These are phyloP conservation scores for Colletotrichum costaricense DNA, from an alignment of 2,329 filamentous ascomycete species.

Conservation along the genomic window DNA sequence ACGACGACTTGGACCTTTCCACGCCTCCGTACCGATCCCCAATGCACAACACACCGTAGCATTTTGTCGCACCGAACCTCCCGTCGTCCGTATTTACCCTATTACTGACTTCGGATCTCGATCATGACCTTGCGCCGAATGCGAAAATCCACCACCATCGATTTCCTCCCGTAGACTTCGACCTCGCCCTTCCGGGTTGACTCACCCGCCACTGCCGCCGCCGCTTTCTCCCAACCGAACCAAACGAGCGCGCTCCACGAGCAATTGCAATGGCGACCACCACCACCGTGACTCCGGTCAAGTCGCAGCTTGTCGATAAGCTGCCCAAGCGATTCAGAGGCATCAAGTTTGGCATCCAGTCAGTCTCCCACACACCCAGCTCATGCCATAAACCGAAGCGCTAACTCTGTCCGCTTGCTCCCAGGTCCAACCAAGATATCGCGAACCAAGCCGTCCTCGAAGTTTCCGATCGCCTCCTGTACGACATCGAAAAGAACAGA, in stretches of 20 bases:
- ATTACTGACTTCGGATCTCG: not conserved
- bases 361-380: conserved; percentile 37
- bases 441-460: conserved; percentile 95
- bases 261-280: conserved; percentile 35
- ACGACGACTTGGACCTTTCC: not conserved
- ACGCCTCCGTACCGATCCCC: not conserved
- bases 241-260: not conserved
- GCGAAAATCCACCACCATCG: conserved; percentile 23
- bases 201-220: conserved; percentile 6
- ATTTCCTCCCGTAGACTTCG: conserved; percentile 25
- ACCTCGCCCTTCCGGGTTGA: conserved; percentile 15
- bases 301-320: conserved; percentile 91
- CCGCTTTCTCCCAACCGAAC: not conserved
- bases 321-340: conserved; percentile 92
- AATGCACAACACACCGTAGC: conserved; percentile 9
- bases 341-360: conserved; percentile 95
- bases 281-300: conserved; percentile 59
- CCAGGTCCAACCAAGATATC: conserved; percentile 89
- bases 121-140: conserved; percentile 34
- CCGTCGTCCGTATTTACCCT: not conserved
- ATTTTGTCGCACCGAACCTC: not conserved
- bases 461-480: conserved; percentile 92
- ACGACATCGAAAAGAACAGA: conserved; percentile 86
- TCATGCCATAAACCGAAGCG: not conserved
- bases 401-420: conserved; percentile 1